Evolutionary conservation across 2,329 filamentous ascomycete species (phyloP).

Genomic region (Pyricularia pennisetigena): DNA sequence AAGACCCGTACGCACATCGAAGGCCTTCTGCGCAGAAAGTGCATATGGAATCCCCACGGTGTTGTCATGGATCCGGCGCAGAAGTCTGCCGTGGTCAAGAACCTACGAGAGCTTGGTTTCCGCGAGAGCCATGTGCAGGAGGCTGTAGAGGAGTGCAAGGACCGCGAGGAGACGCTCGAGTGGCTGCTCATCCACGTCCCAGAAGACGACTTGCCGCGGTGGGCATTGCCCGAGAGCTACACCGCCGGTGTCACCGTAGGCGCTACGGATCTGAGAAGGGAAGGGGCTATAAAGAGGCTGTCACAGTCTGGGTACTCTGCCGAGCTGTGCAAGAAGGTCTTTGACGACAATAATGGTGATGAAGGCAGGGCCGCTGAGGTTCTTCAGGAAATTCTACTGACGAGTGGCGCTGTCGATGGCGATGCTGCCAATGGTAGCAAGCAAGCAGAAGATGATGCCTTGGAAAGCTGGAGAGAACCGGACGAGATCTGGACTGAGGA

Average conservation of each 20-base stretch:
- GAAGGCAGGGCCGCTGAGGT: constrained; percentile 69
- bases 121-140: constrained; percentile 84
- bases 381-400: constrained; percentile 62
- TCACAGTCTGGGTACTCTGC: constrained; percentile 74
- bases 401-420: constrained; percentile 26
- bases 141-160: constrained; percentile 78
- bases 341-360: constrained; percentile 60
- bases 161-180: constrained; percentile 84
- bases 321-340: constrained; percentile 71
- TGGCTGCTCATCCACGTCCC: constrained; percentile 96
- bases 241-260: constrained; percentile 82
- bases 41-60: constrained; percentile 78
- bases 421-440: background rate
- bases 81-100: constrained; percentile 54
- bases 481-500: constrained; percentile 77
- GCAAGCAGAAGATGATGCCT: constrained; percentile 7
- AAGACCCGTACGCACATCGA: constrained; percentile 73
- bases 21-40: constrained; percentile 63
- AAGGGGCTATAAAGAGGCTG: constrained; percentile 74
- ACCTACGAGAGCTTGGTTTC: constrained; percentile 73
- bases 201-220: constrained; percentile 88
- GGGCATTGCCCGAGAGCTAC: constrained; percentile 88
- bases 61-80: constrained; percentile 52
- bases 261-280: constrained; percentile 68
- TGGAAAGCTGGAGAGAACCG: constrained; percentile 32